These are phyloP conservation scores for Melaleuca quinquenervia DNA, from an alignment of 345 rosid genomes.

Conservation along the genomic window DNA sequence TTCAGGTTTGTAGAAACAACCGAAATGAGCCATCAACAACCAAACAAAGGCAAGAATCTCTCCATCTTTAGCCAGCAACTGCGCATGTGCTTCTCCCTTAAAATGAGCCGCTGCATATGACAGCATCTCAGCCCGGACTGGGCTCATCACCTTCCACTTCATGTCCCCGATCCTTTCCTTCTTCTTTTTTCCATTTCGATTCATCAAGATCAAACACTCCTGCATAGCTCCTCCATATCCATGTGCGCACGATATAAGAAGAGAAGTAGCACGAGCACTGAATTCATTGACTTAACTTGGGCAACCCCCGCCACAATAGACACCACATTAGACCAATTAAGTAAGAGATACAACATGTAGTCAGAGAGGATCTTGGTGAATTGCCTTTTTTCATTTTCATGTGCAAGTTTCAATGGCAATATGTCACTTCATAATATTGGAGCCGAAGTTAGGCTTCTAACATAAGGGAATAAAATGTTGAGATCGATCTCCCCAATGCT, in stretches of 20 bases:
- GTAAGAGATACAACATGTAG: background rate
- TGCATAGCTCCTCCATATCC: background rate
- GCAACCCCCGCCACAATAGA: accelerated
- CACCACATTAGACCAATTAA: background rate
- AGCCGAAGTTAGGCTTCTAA: accelerated
- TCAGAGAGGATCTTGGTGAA: background rate
- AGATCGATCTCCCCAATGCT: accelerated
- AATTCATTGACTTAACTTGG: too few relatives aligned
- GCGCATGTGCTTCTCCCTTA: background rate
- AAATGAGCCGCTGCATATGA: background rate
- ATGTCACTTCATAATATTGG: accelerated
- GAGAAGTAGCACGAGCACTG: too few relatives aligned
- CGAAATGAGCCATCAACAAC: background rate
- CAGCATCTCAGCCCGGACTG: background rate
- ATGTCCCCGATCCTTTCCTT: accelerated
- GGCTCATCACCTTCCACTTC: background rate
- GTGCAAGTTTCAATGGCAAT: accelerated
- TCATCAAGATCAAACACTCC: background rate
- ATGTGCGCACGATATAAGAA: accelerated
- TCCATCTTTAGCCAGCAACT: background rate
- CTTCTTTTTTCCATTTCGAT: background rate
- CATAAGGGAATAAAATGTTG: accelerated
- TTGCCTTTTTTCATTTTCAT: background rate
- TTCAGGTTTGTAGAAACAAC: background rate
- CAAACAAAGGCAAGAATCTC: background rate